phyloP scores from a whole-genome alignment of 192 early-diverging fungal species.

The Coemansia sp. region DNA sequence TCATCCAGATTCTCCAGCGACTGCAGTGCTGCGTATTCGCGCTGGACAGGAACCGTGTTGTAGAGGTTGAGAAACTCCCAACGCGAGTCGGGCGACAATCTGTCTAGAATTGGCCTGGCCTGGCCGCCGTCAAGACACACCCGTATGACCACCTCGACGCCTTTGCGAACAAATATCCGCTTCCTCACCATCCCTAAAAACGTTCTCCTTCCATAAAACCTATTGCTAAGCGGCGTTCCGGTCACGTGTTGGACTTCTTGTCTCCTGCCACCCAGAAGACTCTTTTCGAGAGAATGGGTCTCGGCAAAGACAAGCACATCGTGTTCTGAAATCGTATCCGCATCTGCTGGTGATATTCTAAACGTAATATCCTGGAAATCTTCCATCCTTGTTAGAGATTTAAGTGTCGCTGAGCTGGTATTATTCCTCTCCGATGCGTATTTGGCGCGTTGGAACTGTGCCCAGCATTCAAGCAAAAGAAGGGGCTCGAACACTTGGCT shows the following conservation, averaged over 20 bases:
- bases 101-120: conserved; percentile 14
- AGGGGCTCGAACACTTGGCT: conserved; percentile 72
- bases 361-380: conserved; percentile 76
- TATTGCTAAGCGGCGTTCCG: neutral
- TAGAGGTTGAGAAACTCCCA: conserved; percentile 55
- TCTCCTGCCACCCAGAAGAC: neutral
- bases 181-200: conserved; percentile 47
- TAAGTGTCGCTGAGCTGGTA: conserved; percentile 42
- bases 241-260: neutral
- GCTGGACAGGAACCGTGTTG: conserved; percentile 69
- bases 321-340: conserved; percentile 48
- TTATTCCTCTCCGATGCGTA: conserved; percentile 55
- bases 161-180: conserved; percentile 16
- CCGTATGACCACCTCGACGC: conserved; percentile 30
- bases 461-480: conserved; percentile 82
- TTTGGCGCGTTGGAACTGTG: conserved; percentile 69
- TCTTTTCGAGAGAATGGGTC: conserved; percentile 24
- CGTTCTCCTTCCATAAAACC: conserved; percentile 22
- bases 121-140: conserved; percentile 22
- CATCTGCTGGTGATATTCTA: conserved; percentile 40
- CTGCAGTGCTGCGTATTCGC: conserved; percentile 80
- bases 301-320: conserved; percentile 66
- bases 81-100: conserved; percentile 33
- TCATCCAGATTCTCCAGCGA: conserved; percentile 60
- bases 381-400: conserved; percentile 64